phyloP scores from a whole-genome alignment of 495 filamentous ascomycete genomes.

The Talaromyces nanjingensis region DNA sequence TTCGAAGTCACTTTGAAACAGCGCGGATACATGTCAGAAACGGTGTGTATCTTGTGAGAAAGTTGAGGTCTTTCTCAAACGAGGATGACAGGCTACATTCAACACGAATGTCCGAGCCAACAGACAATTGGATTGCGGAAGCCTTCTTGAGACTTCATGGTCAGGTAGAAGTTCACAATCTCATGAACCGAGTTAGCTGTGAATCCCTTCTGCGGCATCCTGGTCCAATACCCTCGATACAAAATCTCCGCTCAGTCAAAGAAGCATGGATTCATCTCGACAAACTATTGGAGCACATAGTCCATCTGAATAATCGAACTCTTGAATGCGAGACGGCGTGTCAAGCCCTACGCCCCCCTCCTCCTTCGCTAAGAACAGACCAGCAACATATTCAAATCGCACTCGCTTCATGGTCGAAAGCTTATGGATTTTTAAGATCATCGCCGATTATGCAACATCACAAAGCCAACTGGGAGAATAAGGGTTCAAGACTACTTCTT shows the following conservation, averaged over 20 bases:
- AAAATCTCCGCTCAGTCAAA: background rate
- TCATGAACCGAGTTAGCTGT: background rate
- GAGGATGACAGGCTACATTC: background rate
- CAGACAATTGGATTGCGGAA: background rate
- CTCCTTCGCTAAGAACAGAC: background rate
- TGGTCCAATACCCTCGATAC: background rate
- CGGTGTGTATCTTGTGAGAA: constrained; percentile 8
- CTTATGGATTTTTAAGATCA: background rate
- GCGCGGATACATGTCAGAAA: constrained; percentile 19
- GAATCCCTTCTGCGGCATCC: background rate
- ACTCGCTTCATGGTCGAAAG: background rate
- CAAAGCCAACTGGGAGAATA: background rate
- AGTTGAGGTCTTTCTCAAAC: background rate
- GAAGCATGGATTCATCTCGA: background rate
- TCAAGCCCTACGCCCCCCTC: background rate
- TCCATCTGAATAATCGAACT: background rate
- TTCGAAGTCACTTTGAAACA: constrained; percentile 15
- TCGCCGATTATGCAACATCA: background rate
- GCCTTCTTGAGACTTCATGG: constrained; percentile 5
- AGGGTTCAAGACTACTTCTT: constrained; percentile 17
- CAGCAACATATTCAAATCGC: background rate
- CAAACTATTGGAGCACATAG: background rate
- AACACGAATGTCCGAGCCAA: background rate
- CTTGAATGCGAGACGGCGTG: background rate
- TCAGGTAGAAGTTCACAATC: constrained; percentile 1